Percentiles rank a stretch among this genome's conserved stretches.
These are phyloP conservation scores for Fusarium heterosporum DNA, from an alignment of 2,329 filamentous ascomycete species.

Conservation along the genomic window DNA sequence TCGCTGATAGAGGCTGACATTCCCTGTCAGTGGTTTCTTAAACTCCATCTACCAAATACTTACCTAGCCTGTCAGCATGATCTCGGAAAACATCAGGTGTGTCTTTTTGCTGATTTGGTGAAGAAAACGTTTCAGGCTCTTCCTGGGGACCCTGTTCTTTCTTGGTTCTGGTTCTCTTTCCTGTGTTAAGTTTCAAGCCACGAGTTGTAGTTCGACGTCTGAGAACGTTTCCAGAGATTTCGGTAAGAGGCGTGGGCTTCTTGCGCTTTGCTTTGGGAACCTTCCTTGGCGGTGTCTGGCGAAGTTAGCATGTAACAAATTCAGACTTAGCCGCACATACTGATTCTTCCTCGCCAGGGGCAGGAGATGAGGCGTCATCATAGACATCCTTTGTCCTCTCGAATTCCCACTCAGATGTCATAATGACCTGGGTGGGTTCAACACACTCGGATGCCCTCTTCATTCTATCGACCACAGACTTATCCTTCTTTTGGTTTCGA, in stretches of 20 bases:
- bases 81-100: constrained; percentile 50
- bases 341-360: constrained; percentile 53
- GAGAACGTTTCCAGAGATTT: constrained; percentile 53
- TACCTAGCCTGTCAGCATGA: constrained; percentile 46
- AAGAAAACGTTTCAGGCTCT: constrained; percentile 15
- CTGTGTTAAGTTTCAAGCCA: constrained; percentile 21
- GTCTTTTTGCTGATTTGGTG: constrained; percentile 37
- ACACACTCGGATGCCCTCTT: constrained; percentile 72
- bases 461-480: constrained; percentile 76
- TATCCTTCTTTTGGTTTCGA: constrained; percentile 82
- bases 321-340: constrained; percentile 53
- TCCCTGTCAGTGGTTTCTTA: constrained; percentile 29
- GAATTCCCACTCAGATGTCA: constrained; percentile 63
- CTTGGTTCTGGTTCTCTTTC: constrained; percentile 37
- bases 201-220: constrained; percentile 44
- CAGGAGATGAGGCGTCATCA: constrained; percentile 67
- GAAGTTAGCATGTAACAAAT: constrained; percentile 17
- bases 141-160: constrained; percentile 32
- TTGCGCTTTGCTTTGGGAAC: constrained; percentile 49
- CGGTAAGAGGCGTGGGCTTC: constrained; percentile 49
- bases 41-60: constrained; percentile 7
- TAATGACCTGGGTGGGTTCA: constrained; percentile 73
- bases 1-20: constrained; percentile 43
- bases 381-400: constrained; percentile 69
- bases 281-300: constrained; percentile 49